Percentiles rank a stretch among this genome's conserved stretches.
Evolutionary conservation across 345 rosid species (phyloP).

Genomic region (Dipteronia dyeriana): DNA sequence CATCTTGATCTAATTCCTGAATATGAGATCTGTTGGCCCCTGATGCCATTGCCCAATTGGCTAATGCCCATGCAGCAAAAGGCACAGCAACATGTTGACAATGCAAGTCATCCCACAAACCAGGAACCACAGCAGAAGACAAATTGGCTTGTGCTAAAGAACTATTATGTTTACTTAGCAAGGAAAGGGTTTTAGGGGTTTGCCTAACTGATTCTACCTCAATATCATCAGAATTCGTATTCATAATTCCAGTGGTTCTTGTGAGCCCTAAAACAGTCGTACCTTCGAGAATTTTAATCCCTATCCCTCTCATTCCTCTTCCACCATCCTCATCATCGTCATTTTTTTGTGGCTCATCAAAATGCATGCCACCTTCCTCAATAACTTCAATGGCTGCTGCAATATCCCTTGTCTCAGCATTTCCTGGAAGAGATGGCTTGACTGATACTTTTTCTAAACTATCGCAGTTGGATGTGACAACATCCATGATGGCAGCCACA

Average conservation of each 20-base stretch:
- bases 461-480: slow-evolving; percentile 84
- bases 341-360: slow-evolving; percentile 58
- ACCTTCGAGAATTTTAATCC: slow-evolving; percentile 92
- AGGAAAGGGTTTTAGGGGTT: slow-evolving; percentile 45
- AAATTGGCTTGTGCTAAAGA: slow-evolving; percentile 51
- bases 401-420: slow-evolving; percentile 87
- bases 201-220: slow-evolving; percentile 25
- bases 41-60: slow-evolving; percentile 99
- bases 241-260: slow-evolving; percentile 55
- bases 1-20: slow-evolving; percentile 90
- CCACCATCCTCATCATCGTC: slow-evolving; percentile 75
- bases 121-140: slow-evolving; percentile 89
- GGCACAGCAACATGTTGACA: slow-evolving; percentile 99
- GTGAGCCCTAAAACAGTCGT: slow-evolving; percentile 80
- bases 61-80: slow-evolving; percentile 98
- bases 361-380: slow-evolving; percentile 89
- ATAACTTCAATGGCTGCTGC: slow-evolving; percentile 87
- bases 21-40: slow-evolving; percentile 73
- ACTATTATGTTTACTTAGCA: slow-evolving; percentile 58
- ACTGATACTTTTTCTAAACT: slow-evolving; percentile 53
- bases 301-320: slow-evolving; percentile 77
- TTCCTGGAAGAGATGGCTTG: slow-evolving; percentile 64
- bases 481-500: slow-evolving; percentile 97
- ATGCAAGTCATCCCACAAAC: slow-evolving; percentile 98
- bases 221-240: slow-evolving; percentile 42